Evolutionary conservation across 768 basidiomycete species (phyloP), one percentile per base, ranked within the genome.

Genomic region (Tulasnella sp.): DNA sequence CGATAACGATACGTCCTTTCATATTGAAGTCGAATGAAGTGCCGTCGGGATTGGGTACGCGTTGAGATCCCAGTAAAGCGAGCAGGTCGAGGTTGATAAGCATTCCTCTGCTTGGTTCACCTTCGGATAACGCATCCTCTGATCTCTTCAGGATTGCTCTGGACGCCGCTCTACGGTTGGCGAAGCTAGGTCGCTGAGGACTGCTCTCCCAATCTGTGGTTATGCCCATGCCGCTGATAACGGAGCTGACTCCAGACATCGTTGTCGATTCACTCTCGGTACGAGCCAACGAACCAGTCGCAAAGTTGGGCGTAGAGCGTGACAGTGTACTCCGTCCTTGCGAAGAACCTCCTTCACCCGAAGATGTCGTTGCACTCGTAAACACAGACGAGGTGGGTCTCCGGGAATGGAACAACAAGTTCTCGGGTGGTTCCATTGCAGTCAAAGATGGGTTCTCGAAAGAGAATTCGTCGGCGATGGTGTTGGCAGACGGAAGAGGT

Each of bases 21-120:
- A 51, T 41, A 1, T n/a, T 43, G 25, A 51, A 43, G 39, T 20
- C 32, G 20, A 41, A 16, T 3, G 24, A 16, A 13, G 49, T 32
- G 28, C 24, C 43, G 27, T 27, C 22, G 19, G 49, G 49, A 22
- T 51, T 51, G 49, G 49, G 39, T 12, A 43, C 39, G 10, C 16
- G 37, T 41, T 51, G 39, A 9, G 49, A 32, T n/a, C n/a, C 33
- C 16, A 51, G 39, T 19, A 43, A 12, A 12, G 24, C 49, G 24
- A 41, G 39, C 1, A 51, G 19, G 37, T 51, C 49, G 37, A 51
- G 13, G 24, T 43, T 20, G 10, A 51, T 25, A 22, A 51, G 37
- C 12, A 51, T 43, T 8, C n/a, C n/a, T n/a, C n/a, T n/a, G n/a
- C n/a, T n/a, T n/a, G n/a, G n/a, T n/a, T n/a, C n/a, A n/a, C n/a